These are phyloP conservation scores for Coemansia sp. DNA, from an alignment of 192 early-diverging fungal species.

Conservation along the genomic window DNA sequence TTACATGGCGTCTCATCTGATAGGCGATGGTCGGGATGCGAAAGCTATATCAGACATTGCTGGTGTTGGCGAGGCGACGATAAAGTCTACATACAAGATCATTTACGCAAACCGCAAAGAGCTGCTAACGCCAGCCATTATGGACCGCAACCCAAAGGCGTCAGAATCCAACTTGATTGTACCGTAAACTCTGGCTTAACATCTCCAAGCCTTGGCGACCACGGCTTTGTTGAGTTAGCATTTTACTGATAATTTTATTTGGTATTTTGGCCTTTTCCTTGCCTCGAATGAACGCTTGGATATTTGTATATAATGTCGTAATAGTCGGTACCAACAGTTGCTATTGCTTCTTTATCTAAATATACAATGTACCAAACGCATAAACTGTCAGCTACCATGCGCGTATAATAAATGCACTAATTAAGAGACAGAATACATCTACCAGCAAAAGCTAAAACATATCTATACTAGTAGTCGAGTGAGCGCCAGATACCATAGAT, in stretches of 20 bases:
- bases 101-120: constrained; percentile 61
- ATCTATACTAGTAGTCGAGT: constrained; percentile 7
- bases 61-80: constrained; percentile 85
- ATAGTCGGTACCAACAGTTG: no score
- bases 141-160: constrained; percentile 26
- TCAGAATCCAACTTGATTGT: constrained; percentile 24
- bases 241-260: no score
- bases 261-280: no score
- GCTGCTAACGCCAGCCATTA: constrained; percentile 53
- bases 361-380: not conserved
- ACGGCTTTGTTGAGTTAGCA: no score
- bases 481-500: constrained; percentile 9
- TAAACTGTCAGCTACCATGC: not conserved
- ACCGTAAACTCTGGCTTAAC: constrained; percentile 8
- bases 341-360: not conserved
- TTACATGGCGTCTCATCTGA: constrained; percentile 79
- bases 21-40: constrained; percentile 65
- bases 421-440: not conserved
- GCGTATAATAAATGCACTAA: not conserved
- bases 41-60: constrained; percentile 56
- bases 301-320: no score
- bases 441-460: not conserved
- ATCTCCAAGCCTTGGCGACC: no score
- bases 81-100: constrained; percentile 80
- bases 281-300: no score